Evolutionary conservation across 2,329 filamentous ascomycete genomes (phyloP), one percentile per base, ranked within the genome.

Genomic region (Fusarium sp.): DNA sequence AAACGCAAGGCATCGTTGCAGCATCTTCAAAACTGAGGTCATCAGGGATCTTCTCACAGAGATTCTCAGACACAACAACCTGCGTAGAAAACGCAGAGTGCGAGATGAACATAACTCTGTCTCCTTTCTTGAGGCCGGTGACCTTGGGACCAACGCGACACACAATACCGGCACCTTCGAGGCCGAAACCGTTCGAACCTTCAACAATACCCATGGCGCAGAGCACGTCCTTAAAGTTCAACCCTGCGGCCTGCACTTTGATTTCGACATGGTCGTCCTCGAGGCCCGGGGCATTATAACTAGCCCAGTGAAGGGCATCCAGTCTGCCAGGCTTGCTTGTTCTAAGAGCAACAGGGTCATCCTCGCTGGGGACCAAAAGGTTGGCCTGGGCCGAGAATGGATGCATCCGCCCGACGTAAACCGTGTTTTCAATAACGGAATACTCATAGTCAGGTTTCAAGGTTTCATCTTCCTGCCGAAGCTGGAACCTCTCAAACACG

Each of bases 191-290:
- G n/a, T 60, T 41, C 7, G 24, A 20, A 20, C 60, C 53, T 8
- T 59, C 53, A 14, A 63, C 59, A 9, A 62, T 58, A 11, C 59
- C 59, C 59, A 63, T 60, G 6, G 60, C 60, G 38, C 54, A 60
- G 0, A 63, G 38, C 3, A 63, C 35, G 8, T 63, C 60, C 54
- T 63, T 63, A 7, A 63, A 48, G 36, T 60, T 60, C 10, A 60
- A 13, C 1, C 60, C 60, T 7, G 60, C 35, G 5, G 60, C 60
- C 35, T 60, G 42, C 3, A 63, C 42, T 10, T 42, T 33, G 13
- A 63, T 24, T 5, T 63, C 60, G 7, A 63, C 60, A 42, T 63
- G 33, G 14, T 62, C 33, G 1, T 7, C 30, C 5, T 35, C n/a
- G 9, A 62, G 53, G 4, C 20, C 13, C 1, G 35, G 53, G 8